phyloP scores from a whole-genome alignment of 176 grass and related monocot species.

The Carex myosuroides region DNA sequence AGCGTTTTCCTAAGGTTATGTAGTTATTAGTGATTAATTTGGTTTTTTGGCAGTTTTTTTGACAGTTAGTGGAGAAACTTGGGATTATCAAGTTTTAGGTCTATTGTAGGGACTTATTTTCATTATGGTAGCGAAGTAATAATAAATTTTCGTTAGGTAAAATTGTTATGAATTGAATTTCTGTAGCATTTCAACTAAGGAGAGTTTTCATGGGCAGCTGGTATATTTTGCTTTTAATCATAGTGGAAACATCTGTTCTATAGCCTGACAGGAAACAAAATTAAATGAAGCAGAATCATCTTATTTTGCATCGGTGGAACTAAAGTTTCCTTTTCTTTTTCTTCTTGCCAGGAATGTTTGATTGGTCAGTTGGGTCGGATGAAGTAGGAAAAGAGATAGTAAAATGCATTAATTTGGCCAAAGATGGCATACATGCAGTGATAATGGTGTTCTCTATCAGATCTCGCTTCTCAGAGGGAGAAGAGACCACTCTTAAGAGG shows the following conservation, averaged over 20 bases:
- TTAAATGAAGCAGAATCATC: not conserved
- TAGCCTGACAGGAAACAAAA: not conserved
- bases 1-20: not conserved
- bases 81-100: not conserved
- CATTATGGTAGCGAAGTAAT: not conserved
- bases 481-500: slow-evolving; percentile 37
- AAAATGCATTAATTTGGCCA: slow-evolving; percentile 44
- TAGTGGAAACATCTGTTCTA: not conserved
- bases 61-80: not conserved
- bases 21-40: not conserved
- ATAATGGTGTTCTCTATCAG: slow-evolving; percentile 55
- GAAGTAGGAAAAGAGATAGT: slow-evolving; percentile 42
- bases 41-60: not conserved
- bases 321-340: not conserved
- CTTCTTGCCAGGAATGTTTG: slow-evolving; percentile 38
- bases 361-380: slow-evolving; percentile 26
- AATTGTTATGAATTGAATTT: not conserved
- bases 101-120: not conserved
- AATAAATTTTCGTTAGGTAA: not conserved
- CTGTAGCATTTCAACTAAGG: not conserved
- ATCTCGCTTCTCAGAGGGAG: slow-evolving; percentile 43
- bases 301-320: not conserved
- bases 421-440: slow-evolving; percentile 65
- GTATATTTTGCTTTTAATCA: not conserved
- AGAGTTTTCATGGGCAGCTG: not conserved